Base-by-base conservation (phyloP, 2,329 filamentous ascomycete genomes). In the Apiospora phragmitis region DNA sequence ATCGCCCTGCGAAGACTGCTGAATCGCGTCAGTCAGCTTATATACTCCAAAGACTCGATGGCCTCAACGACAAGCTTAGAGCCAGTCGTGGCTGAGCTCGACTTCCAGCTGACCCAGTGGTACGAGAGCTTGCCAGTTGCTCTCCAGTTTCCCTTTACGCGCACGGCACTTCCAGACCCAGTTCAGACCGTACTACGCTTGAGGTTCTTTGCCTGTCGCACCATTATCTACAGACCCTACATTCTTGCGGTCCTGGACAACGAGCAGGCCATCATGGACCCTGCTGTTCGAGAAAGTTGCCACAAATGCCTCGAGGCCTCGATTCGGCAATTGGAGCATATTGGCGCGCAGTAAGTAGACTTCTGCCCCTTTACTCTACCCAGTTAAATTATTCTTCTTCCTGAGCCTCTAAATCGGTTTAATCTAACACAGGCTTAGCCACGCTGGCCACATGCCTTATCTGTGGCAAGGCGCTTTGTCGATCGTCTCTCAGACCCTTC, bases 151-250 rank as follows among this genome's bases (percentile, higher is more conserved):
- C 91, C 93, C 1, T 92, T 94, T 77, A 89, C 89, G 45, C 86
- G 90, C 69, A 85, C 88, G 0, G 87, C 91, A 68, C 84, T 94
- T 35, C 87, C 89, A 70, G 92, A 94, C 76, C 91, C 92, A 4
- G 90, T 94, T 7, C 93, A 95, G 80, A 94, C 92, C 0, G 93
- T 95, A 9, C 83, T 96, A 67, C 88, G 93, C 65, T 84, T 95
- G 72, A 89, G 93, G 41, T 96, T 95, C 82, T 95, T 94, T 79
- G 93, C 93, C 55, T 96, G 93, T 80, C 90, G 93, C 70, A 95
- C 93, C 35, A 95, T 95, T 76, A 95, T 96, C 74, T 95, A 94
- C 82, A 88, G 93, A 38, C 93, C 93, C 0, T 95, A 95, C 79
- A 93, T 95, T 72, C 84, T 94, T 71, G 92, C 92, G 14, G 93